Evolutionary conservation across 352 stramenopile genomes (phyloP).

Genomic region (Phytophthora parvispora): DNA sequence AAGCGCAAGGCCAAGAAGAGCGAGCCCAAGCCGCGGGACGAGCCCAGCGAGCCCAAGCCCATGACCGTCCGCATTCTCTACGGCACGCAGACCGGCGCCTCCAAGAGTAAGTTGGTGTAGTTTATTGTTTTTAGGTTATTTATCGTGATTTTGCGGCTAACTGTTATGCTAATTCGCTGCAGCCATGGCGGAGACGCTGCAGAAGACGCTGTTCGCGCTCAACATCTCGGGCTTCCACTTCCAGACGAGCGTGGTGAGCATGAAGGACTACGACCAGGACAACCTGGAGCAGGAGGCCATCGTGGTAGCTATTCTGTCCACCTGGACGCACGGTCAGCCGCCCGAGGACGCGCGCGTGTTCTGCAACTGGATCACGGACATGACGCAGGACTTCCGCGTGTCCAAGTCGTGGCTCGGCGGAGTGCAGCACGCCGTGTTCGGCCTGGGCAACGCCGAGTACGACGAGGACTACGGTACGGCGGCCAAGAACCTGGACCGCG

Average conservation of each 20-base stretch:
- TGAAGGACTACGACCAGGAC: slow-evolving; percentile 92
- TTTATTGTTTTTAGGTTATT: background rate
- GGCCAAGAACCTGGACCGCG: slow-evolving; percentile 75
- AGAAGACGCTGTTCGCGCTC: slow-evolving; percentile 85
- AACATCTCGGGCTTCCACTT: slow-evolving; percentile 87
- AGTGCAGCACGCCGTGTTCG: slow-evolving; percentile 84
- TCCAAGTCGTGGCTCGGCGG: slow-evolving; percentile 84
- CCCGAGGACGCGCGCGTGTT: slow-evolving; percentile 84
- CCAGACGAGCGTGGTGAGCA: slow-evolving; percentile 86
- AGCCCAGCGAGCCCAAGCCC: slow-evolving; percentile 34
- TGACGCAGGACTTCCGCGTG: slow-evolving; percentile 92
- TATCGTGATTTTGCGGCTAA: too few species aligned
- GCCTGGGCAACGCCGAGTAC: slow-evolving; percentile 90
- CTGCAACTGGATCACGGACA: slow-evolving; percentile 90
- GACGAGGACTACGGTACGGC: slow-evolving; percentile 89
- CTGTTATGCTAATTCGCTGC: background rate
- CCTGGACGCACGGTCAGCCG: slow-evolving; percentile 83
- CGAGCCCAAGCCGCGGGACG: slow-evolving; percentile 21
- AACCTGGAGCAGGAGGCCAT: slow-evolving; percentile 91
- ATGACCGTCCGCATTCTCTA: slow-evolving; percentile 87
- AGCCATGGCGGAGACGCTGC: slow-evolving; percentile 78
- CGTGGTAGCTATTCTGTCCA: slow-evolving; percentile 89
- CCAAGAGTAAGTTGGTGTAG: slow-evolving; percentile 59
- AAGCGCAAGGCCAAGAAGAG: slow-evolving; percentile 30
- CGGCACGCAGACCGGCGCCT: slow-evolving; percentile 87